Conservation (phyloP, 768 basidiomycete species). For the Pisolithus orientalis region DNA sequence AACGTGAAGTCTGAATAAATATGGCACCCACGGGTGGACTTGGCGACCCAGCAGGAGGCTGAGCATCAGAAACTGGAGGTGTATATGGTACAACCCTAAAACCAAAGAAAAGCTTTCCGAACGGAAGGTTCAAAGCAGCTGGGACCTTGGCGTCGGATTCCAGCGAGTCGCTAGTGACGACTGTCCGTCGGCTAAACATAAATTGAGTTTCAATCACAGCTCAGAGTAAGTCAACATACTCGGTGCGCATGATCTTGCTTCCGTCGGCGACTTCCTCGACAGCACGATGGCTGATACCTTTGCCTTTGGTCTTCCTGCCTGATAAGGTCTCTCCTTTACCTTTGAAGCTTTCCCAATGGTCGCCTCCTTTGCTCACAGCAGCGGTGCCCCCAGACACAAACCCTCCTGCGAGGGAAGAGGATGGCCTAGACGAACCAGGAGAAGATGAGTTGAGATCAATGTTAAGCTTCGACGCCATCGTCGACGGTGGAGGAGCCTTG, state of each 20-base stretch:
- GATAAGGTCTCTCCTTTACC: constrained; percentile 88
- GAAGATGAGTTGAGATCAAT: constrained; percentile 87
- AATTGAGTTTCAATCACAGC: constrained; percentile 6
- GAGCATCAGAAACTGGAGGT: constrained; percentile 35
- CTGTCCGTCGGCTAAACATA: constrained; percentile 60
- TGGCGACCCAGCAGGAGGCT: constrained; percentile 23
- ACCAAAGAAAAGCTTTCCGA: constrained; percentile 95
- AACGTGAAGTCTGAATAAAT: background rate
- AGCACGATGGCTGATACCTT: constrained; percentile 80
- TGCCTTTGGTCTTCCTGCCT: constrained; percentile 92
- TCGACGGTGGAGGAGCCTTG: constrained; percentile 71
- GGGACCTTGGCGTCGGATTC: constrained; percentile 77
- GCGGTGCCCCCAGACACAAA: constrained; percentile 47
- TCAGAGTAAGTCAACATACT: constrained; percentile 48
- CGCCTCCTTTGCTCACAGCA: constrained; percentile 67
- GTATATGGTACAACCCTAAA: constrained; percentile 73
- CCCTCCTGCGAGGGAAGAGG: constrained; percentile 64
- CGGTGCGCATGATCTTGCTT: constrained; percentile 87
- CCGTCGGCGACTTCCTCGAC: constrained; percentile 71
- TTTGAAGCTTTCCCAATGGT: constrained; percentile 93
- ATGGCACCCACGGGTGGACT: constrained; percentile 23
- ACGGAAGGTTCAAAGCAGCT: constrained; percentile 83
- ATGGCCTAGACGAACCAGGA: constrained; percentile 79
- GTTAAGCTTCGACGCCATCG: constrained; percentile 96
- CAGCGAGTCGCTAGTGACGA: constrained; percentile 76